Base-by-base conservation (phyloP, 2,329 filamentous ascomycete genomes). In the Exophiala alcalophila region DNA sequence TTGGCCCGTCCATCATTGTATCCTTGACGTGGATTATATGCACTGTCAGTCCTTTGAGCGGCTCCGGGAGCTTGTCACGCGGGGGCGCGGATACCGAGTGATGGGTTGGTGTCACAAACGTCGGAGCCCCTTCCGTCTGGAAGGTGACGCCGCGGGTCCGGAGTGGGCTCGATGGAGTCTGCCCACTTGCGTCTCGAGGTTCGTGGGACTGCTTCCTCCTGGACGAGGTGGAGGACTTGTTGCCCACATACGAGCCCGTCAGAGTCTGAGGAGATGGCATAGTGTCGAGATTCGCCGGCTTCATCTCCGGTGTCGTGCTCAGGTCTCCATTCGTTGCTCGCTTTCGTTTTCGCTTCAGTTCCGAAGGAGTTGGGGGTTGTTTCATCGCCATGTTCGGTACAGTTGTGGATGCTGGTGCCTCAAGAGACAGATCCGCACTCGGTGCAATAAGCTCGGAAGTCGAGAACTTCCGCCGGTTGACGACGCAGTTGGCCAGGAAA, bases 11-110 rank as follows among this genome's bases (percentile, higher is more conserved):
- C 6, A 74, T 71, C 41, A 96, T 68, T 15, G 77, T 83, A 53
- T 97, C 91, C 63, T 98, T 98, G 59, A 97, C 78, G 61, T 98
- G 92, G 25, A 97, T 97, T 41, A 97, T 80, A 35, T 96, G 81
- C 1, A 98, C 72, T 50, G 81, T 84, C 19, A 97, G 61, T 0
- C 88, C 89, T 38, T 73, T 70, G 4, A 98, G 71, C 5, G 54
- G 54, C 27, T 52, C 40, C 12, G 47, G 19, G 5, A 52, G 33
- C 29, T 40, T 52, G 14, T 49, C 36, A 8, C 27, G 27, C 12
- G 30, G 32, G 10, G 15, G 27, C 32, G 19, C 32, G 15, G 32
- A 25, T 25, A 9, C 3, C 20, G 24, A 6, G 20, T 7, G 14
- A 4, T 5, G 19, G 23, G 26, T 15, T 32, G 26, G 15, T n/a